phyloP scores from a whole-genome alignment of 805 yeast genomes.

The Debaryomyces hansenii region DNA sequence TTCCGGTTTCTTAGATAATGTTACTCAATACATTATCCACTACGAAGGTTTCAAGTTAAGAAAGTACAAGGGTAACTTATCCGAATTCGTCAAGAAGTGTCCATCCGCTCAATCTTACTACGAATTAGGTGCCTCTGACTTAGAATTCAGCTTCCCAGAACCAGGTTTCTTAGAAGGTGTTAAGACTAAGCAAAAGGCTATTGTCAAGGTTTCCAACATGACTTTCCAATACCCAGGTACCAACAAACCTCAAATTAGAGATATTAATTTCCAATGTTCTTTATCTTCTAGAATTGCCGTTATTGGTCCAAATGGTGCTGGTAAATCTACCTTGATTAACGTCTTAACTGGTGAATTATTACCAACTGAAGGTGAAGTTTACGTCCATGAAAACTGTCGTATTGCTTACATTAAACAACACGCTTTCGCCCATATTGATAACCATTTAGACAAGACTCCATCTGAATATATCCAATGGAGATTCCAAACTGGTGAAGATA shows the following conservation, averaged over 20 bases:
- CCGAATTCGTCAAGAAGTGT: conserved; percentile 97
- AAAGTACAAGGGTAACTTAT: conserved; percentile 99
- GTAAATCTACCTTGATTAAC: conserved; percentile 98
- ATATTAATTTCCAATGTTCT: conserved; percentile 98
- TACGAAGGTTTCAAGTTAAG: conserved; percentile 99
- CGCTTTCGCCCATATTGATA: conserved; percentile 99
- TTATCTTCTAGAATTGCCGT: conserved; percentile 99
- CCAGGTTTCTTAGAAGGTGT: conserved; percentile 99
- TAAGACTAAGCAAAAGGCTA: conserved; percentile 99
- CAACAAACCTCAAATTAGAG: conserved; percentile 86
- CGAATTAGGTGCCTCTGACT: conserved; percentile 97
- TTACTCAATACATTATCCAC: conserved; percentile 97
- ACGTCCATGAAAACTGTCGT: conserved; percentile 99
- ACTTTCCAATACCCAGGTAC: conserved; percentile 99
- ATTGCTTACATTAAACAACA: conserved; percentile 99
- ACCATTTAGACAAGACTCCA: conserved; percentile 98
- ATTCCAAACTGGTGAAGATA: conserved; percentile 99
- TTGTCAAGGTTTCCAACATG: conserved; percentile 96
- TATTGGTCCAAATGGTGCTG: conserved; percentile 99
- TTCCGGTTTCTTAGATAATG: conserved; percentile 98
- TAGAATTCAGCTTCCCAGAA: conserved; percentile 97
- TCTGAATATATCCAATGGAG: conserved; percentile 99
- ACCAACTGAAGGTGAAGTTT: conserved; percentile 98
- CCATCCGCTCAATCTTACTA: conserved; percentile 99
- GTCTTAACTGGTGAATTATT: conserved; percentile 99